phyloP scores from a whole-genome alignment of 1,139 yeast species.

The Candida sanyaensis region DNA sequence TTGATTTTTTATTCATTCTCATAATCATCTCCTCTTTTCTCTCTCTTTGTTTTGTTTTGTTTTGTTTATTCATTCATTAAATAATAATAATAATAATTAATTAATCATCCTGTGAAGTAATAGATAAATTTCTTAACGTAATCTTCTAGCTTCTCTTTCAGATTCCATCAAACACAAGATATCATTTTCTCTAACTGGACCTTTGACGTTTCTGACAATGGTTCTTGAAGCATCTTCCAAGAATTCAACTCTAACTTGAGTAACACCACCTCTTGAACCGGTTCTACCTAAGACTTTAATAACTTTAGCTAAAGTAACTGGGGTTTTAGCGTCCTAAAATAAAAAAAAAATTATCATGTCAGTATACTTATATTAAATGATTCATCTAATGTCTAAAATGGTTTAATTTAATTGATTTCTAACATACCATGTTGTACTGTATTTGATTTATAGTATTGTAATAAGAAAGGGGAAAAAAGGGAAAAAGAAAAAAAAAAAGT shows the following conservation, averaged over 20 bases:
- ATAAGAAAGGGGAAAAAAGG: background rate
- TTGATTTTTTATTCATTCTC: background rate
- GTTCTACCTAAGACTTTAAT: slow-evolving; percentile 99
- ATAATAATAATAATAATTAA: background rate
- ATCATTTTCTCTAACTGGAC: slow-evolving; percentile 99
- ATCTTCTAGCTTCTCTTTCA: slow-evolving; percentile 97
- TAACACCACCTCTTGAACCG: slow-evolving; percentile 99
- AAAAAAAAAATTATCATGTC: slow-evolving; percentile 1
- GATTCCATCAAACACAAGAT: slow-evolving; percentile 99
- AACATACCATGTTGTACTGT: slow-evolving; percentile 13
- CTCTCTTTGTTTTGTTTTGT: no score
- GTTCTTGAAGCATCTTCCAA: slow-evolving; percentile 98
- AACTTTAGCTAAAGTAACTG: slow-evolving; percentile 99
- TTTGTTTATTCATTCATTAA: background rate
- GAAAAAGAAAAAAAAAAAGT: background rate
- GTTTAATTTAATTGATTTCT: background rate
- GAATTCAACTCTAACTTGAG: slow-evolving; percentile 99
- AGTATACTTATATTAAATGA: background rate
- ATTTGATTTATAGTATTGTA: background rate
- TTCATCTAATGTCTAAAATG: background rate
- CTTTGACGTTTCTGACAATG: slow-evolving; percentile 99
- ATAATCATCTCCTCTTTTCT: no score
- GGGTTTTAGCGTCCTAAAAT: slow-evolving; percentile 79
- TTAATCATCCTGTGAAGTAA: background rate
- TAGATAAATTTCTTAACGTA: slow-evolving; percentile 34